These are phyloP conservation scores for Polytrichum formosum DNA, from an alignment of 225 moss, liverwort and hornwort species.

Conservation along the genomic window DNA sequence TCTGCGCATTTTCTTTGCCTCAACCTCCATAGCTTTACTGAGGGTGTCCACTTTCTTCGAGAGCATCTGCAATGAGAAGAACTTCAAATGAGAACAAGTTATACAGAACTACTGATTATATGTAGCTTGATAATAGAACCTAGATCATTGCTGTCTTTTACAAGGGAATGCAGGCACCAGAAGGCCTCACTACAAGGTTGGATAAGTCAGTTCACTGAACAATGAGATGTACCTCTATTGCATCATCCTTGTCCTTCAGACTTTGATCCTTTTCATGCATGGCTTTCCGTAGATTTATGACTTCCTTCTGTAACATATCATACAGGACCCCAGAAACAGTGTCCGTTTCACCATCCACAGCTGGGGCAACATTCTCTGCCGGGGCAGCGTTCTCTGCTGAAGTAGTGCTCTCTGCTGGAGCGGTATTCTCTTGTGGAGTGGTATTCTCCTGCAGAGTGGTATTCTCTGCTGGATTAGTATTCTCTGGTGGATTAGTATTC, in stretches of 20 bases:
- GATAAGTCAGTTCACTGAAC: not conserved
- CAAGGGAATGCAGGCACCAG: not conserved
- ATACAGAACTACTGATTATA: constrained; percentile 1
- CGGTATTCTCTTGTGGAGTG: too few species aligned
- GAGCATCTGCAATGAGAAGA: constrained; percentile 62
- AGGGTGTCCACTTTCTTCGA: constrained; percentile 97
- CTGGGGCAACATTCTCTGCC: constrained; percentile 15
- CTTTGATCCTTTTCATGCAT: constrained; percentile 64
- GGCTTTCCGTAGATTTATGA: constrained; percentile 46
- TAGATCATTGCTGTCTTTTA: too few species aligned
- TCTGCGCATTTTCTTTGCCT: constrained; percentile 99
- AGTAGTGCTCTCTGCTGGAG: constrained; percentile 12
- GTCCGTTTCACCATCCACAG: constrained; percentile 28
- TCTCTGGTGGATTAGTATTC: not conserved
- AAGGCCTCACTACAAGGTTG: not conserved
- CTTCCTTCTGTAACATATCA: constrained; percentile 71
- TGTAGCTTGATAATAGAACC: not conserved
- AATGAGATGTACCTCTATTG: constrained; percentile 47
- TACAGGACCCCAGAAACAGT: constrained; percentile 61
- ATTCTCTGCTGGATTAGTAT: constrained; percentile 16
- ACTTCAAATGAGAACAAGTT: not conserved
- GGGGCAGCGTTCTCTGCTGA: constrained; percentile 17
- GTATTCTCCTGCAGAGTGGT: not conserved
- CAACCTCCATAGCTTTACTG: constrained; percentile 99
- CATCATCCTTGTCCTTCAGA: constrained; percentile 59